Evolutionary conservation across 164 flowering plant species (phyloP), one percentile per base, ranked within the genome.

Genomic region (Malania oleifera): DNA sequence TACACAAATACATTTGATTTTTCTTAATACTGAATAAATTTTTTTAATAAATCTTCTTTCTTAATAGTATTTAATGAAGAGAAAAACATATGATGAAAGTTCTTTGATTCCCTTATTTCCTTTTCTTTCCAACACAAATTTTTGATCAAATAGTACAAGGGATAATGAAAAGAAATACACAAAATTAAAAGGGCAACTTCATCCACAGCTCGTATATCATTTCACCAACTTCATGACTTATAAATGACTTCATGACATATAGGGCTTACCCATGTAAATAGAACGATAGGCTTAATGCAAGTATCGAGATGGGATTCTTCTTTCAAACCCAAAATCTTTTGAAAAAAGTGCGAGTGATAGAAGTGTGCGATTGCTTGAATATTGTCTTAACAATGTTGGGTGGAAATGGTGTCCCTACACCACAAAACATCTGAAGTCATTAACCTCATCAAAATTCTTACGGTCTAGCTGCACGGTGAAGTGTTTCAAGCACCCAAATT

Each of bases 271-370:
- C 79, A 74, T 1, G 80, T 75, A 26, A 80, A 82, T 34, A 82
- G 74, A 50, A 82, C 72, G 52, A 82, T 80, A 58, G 80, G 87
- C 66, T 82, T 82, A 52, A 82, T 79, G 75, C 86, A 82, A 43
- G 86, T 82, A 47, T 82, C 79, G 22, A 82, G 73, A 58, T 82
- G 84, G 52, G 87, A 82, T 64, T 78, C 87, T 56, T 82, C 87
- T 69, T 78, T 76, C 52, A 82, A 59, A 44, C 70, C 72, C 60
- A 82, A 72, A 48, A 80, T 82, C 79, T 74, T 80, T 67, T 72
- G 79, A 63, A 82, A 82, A 57, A n/a, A n/a, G n/a, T 82, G 86
- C 2, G 80, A 62, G 66, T 82, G 84, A 57, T 82, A 82, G 41
- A 82, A 78, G 62, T 80, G 87, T 6, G 87, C 82, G 80, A 46